phyloP scores from a whole-genome alignment of 441 rosid species.

The Metrosideros polymorpha region DNA sequence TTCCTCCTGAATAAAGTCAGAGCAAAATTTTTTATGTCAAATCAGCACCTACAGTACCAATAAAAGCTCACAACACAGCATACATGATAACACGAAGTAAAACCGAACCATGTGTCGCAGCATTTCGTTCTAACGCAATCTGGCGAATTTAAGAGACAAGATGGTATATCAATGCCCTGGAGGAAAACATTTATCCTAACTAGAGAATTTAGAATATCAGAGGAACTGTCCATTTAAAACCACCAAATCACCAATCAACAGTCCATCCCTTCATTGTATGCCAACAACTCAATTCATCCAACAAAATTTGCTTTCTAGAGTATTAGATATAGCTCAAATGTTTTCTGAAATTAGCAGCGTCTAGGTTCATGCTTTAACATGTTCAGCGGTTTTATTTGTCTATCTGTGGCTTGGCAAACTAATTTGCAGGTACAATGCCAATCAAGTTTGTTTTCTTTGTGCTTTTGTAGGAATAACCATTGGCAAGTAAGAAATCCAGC shows the following conservation, averaged over 20 bases:
- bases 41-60: neutral
- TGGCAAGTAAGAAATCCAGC: neutral
- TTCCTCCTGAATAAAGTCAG: slow-evolving; percentile 49
- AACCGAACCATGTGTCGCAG: neutral
- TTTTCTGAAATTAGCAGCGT: neutral
- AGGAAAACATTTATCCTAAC: neutral
- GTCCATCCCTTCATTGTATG: neutral
- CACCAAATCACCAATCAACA: neutral
- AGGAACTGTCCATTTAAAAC: neutral
- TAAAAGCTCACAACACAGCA: neutral
- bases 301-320: neutral
- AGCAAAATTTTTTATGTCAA: neutral
- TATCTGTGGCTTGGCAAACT: neutral
- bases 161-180: neutral
- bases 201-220: neutral
- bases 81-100: neutral
- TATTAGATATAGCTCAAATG: neutral
- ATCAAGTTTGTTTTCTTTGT: neutral
- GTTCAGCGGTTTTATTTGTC: neutral
- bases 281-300: neutral
- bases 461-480: neutral
- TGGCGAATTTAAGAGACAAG: neutral
- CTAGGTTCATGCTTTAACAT: neutral
- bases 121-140: neutral
- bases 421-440: neutral